Conservation (phyloP, 2,329 filamentous ascomycete genomes). For the Thelonectria blattea region DNA sequence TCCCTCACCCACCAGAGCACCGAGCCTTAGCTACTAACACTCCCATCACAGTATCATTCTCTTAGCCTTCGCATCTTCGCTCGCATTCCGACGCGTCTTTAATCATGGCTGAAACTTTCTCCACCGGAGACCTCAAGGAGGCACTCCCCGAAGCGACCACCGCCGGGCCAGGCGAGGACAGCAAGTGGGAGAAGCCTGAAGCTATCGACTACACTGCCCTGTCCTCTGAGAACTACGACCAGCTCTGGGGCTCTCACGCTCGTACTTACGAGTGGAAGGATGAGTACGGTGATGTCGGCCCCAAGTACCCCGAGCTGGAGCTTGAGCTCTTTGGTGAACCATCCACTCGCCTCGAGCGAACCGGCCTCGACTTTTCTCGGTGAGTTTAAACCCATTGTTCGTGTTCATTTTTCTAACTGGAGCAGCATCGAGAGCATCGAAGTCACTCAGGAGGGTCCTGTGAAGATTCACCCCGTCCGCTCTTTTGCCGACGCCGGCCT, state of each 20-base stretch:
- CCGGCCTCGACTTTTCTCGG: conserved; percentile 69
- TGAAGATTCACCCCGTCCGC: conserved; percentile 57
- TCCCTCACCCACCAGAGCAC: neutral
- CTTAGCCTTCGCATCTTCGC: neutral
- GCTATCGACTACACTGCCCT: conserved; percentile 56
- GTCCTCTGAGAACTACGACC: conserved; percentile 19
- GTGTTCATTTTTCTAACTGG: conserved; percentile 29
- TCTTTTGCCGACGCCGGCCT: conserved; percentile 78
- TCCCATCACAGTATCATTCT: neutral
- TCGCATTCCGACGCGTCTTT: neutral
- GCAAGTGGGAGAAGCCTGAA: conserved; percentile 54
- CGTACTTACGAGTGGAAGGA: conserved; percentile 82
- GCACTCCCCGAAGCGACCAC: neutral
- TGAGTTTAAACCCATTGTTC: conserved; percentile 47
- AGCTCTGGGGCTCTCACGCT: conserved; percentile 61
- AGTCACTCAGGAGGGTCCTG: conserved; percentile 62
- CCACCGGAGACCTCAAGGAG: neutral
- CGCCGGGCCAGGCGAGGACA: conserved; percentile 41
- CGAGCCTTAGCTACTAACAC: neutral
- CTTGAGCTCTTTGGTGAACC: conserved; percentile 72
- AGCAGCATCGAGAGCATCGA: conserved; percentile 61
- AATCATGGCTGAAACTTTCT: neutral
- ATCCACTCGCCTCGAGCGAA: conserved; percentile 52
- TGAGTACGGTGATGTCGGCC: conserved; percentile 85
- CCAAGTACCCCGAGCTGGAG: conserved; percentile 73